These are phyloP conservation scores for Cydonia oblonga DNA, from an alignment of 331 rosid species.

Conservation along the genomic window DNA sequence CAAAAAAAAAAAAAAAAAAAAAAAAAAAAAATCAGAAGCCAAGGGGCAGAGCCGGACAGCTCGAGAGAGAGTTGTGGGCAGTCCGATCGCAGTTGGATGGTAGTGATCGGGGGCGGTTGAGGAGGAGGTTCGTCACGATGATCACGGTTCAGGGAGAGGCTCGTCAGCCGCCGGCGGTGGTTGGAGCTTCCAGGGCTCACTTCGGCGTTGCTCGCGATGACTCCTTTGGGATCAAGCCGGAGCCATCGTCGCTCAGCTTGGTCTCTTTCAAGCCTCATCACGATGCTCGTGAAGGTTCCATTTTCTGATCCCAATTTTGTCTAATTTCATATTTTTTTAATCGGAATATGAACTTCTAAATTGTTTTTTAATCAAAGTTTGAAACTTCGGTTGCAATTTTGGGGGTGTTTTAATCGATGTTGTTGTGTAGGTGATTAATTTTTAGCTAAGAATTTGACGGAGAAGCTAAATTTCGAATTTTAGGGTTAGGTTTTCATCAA, in stretches of 20 bases:
- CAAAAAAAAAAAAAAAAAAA: too few relatives aligned
- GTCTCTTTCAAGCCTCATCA: constrained; percentile 30
- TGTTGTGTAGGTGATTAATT: background rate
- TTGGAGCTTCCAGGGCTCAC: constrained; percentile 37
- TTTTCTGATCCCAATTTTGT: background rate
- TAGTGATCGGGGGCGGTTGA: constrained; percentile 8
- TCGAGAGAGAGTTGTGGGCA: background rate
- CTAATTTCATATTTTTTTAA: background rate
- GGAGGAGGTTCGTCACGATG: constrained; percentile 24
- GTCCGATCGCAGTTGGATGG: constrained; percentile 28
- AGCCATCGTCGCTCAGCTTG: constrained; percentile 40
- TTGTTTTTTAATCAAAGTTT: background rate
- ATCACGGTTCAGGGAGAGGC: constrained; percentile 67
- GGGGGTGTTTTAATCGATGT: background rate
- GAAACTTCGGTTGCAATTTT: background rate
- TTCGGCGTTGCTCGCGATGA: constrained; percentile 45
- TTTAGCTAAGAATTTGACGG: background rate
- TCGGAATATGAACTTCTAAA: background rate
- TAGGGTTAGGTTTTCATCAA: background rate
- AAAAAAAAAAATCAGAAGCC: background rate
- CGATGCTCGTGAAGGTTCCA: constrained; percentile 64
- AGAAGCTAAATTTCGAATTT: background rate
- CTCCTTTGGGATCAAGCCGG: constrained; percentile 40
- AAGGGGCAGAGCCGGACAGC: background rate
- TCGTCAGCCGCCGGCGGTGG: constrained; percentile 21